Evolutionary conservation across 495 filamentous ascomycete species (phyloP), one percentile per base, ranked within the genome.

Genomic region (Trichoderma reesei): DNA sequence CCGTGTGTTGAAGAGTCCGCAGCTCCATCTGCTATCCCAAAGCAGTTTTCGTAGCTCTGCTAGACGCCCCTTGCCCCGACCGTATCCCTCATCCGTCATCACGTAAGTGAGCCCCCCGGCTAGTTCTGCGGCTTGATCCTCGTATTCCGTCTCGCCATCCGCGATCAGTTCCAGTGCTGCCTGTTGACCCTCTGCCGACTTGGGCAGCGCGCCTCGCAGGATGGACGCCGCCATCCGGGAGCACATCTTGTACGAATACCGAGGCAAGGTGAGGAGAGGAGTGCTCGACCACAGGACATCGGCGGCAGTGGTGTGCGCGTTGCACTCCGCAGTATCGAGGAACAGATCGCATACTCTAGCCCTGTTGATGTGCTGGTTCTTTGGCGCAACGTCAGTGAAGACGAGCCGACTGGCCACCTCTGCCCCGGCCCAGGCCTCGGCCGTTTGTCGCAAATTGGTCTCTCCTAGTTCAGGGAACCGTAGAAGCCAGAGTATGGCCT

Each of bases 231-330:
- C 94, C 89, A 98, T 98, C 61, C 95, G 86, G 48, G 90, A 95
- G 75, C 95, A 98, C 94, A 99, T 99, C 78, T 99, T 99, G 74
- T 97, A 96, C 63, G 86, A 82, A 74, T 97, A 94, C 38, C 93
- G 84, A n/a, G 92, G 92, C n/a, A 92, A 80, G 0, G 94, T 99
- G 63, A 98, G 78, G 61, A 99, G 80, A 41, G 94, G 94, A 6
- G 95, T 99, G 62, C 90, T 92, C 56, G 89, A 92, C 94, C 94
- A 99, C 26, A 98, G 80, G 9, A 98, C 88, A 70, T 99, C 94
- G 5, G 94, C 96, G 8, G 94, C 93, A 0, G 94, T 99, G 20
- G 95, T 99, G 75, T 99, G 94, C 5, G 91, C 94, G 72, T 98
- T 98, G 77, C 94, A 99, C 76, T 99, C 94, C 4, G 94, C 91